Percentiles rank a stretch among this genome's conserved stretches.
These are phyloP conservation scores for Pseudocercospora cruenta DNA, from an alignment of 2,329 filamentous ascomycete genomes.

Conservation along the genomic window DNA sequence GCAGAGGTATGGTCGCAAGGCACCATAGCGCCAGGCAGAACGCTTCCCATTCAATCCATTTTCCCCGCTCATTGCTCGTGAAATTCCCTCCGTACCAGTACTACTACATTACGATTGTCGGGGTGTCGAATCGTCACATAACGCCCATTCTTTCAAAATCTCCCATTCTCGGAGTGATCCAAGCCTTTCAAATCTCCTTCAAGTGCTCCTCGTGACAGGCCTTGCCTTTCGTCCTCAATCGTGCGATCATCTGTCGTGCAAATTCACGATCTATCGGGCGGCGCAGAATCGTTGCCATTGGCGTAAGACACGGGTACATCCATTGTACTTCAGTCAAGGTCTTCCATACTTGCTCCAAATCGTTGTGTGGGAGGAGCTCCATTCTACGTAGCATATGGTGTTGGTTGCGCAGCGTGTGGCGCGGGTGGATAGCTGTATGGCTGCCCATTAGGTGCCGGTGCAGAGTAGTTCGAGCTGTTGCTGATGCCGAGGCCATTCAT, in stretches of 20 bases:
- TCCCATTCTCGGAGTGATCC: background rate
- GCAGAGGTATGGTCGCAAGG: background rate
- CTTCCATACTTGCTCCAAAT: background rate
- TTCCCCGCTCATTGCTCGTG: slow-evolving; percentile 5
- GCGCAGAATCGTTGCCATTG: background rate
- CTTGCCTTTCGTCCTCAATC: background rate
- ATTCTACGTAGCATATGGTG: slow-evolving; percentile 24
- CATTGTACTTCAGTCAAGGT: background rate
- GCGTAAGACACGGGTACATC: background rate
- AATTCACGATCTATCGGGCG: background rate
- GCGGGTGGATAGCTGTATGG: slow-evolving; percentile 30
- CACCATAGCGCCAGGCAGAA: background rate
- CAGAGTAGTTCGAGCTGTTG: slow-evolving; percentile 31
- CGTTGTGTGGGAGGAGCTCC: background rate
- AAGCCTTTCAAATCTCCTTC: background rate
- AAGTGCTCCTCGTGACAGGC: background rate
- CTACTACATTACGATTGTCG: slow-evolving; percentile 5
- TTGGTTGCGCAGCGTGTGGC: slow-evolving; percentile 19
- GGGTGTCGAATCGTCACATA: background rate
- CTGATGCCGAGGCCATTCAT: slow-evolving; percentile 39
- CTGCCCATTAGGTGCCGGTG: slow-evolving; percentile 30
- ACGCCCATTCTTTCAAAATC: background rate
- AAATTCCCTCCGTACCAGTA: background rate
- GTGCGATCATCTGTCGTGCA: background rate
- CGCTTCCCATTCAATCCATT: slow-evolving; percentile 5